Evolutionary conservation across 1,139 yeast species (phyloP).

Genomic region (Zygosaccharomyces sapae): DNA sequence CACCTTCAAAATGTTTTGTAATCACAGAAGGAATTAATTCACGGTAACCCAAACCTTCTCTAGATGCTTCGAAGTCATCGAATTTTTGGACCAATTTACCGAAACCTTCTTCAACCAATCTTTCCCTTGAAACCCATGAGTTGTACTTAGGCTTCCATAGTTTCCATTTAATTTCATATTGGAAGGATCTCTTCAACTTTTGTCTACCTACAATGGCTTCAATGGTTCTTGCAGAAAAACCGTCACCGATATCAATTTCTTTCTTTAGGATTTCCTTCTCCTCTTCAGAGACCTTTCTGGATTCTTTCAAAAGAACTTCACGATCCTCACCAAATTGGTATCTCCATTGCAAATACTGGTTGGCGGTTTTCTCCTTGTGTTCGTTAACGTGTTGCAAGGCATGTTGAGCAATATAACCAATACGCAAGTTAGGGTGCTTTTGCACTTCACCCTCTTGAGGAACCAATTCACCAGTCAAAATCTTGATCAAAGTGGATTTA

Average conservation of each 20-base stretch:
- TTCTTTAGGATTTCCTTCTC: conserved; percentile 77
- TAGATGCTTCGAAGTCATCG: conserved; percentile 97
- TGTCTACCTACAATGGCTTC: conserved; percentile 97
- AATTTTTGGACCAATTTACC: conserved; percentile 84
- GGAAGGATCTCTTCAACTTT: conserved; percentile 92
- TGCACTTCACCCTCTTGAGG: conserved; percentile 89
- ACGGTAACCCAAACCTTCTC: conserved; percentile 98
- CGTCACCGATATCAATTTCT: conserved; percentile 77
- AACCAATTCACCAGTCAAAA: conserved; percentile 84
- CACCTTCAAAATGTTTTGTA: conserved; percentile 93
- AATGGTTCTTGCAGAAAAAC: conserved; percentile 80
- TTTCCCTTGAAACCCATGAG: conserved; percentile 88
- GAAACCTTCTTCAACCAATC: conserved; percentile 75
- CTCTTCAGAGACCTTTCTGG: conserved; percentile 80
- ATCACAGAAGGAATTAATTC: conserved; percentile 87
- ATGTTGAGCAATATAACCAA: conserved; percentile 98
- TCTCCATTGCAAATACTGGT: conserved; percentile 97
- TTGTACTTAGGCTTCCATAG: conserved; percentile 89
- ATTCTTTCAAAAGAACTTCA: conserved; percentile 89
- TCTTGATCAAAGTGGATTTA: conserved; percentile 89
- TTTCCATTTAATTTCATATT: conserved; percentile 94
- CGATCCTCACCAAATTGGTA: conserved; percentile 97
- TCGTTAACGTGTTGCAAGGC: conserved; percentile 96
- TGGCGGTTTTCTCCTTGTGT: conserved; percentile 96
- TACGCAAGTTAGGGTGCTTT: conserved; percentile 96